Base-by-base conservation (phyloP, 768 basidiomycete genomes). In the Boletus eberwhitei region DNA sequence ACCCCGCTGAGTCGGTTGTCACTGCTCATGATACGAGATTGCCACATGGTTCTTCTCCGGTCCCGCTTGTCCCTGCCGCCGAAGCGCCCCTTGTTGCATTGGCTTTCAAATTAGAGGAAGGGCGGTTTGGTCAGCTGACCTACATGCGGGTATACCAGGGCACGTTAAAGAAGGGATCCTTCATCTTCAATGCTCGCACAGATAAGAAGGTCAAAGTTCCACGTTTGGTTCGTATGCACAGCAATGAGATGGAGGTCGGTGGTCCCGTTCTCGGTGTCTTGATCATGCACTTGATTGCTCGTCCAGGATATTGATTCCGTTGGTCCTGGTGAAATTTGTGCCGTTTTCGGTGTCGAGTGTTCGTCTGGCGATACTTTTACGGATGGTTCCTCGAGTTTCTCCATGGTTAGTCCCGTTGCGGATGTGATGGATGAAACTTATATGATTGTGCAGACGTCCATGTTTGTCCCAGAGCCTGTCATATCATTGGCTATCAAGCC, bases 121-220 rank as follows among this genome's bases (percentile, higher is more conserved):
- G 96, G 5, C 81, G 91, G 22, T 99, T 91, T 67, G 97, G 97
- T 11, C 97, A 99, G 72, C 74, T 99, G 66, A 99, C 97, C 0
- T 99, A 99, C 71, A 94, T 99, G 85, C 79, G 97, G 19, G 90
- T 99, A 52, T 99, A 99, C 65, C 97, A 98, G 71, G 97, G 97
- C 31, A 90, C 84, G 37, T 71, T 99, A 70, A 93, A 87, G 75
- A 90, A 90, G 73, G 84, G 90, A 3, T 82, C 79, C 59, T 79
- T 86, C 54, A 93, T 99, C 61, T 93, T 79, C 74, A 97, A 98
- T 65, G 93, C 90, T 9, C 79, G 95, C 38, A 93, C 94, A 21
- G 96, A 95, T 42, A 99, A 98, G 81, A 93, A 87, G 74, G 89
- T 97, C 73, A 98, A 98, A 74, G 91, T 99, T 12, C 95, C 97